Conservation (phyloP, 306 rosid genomes). For the Luffa aegyptiaca region DNA sequence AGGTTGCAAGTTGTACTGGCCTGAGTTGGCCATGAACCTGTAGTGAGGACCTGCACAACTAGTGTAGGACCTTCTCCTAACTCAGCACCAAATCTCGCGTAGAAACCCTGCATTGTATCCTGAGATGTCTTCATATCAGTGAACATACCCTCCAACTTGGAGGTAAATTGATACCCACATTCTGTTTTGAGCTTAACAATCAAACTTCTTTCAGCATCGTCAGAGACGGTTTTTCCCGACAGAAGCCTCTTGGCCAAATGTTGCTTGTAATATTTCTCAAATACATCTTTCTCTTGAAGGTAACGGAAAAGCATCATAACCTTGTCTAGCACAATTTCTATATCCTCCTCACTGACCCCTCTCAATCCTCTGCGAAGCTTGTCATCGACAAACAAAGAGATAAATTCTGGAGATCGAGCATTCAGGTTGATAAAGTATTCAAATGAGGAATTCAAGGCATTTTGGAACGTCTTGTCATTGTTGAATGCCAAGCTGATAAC, state of each 20-base stretch:
- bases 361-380: slow-evolving; percentile 71
- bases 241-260: slow-evolving; percentile 85
- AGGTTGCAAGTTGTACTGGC: slow-evolving; percentile 62
- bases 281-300: slow-evolving; percentile 75
- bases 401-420: slow-evolving; percentile 64
- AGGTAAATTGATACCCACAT: slow-evolving; percentile 72
- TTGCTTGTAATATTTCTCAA: slow-evolving; percentile 76
- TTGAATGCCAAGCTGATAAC: slow-evolving; percentile 54
- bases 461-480: slow-evolving; percentile 86
- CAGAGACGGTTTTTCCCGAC: slow-evolving; percentile 67
- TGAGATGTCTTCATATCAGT: slow-evolving; percentile 75
- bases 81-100: slow-evolving; percentile 31
- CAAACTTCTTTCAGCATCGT: slow-evolving; percentile 80
- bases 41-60: slow-evolving; percentile 67
- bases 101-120: slow-evolving; percentile 76
- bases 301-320: slow-evolving; percentile 75
- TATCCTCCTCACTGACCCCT: slow-evolving; percentile 90
- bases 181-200: slow-evolving; percentile 84
- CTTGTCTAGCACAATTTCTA: slow-evolving; percentile 72
- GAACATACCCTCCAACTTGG: slow-evolving; percentile 79
- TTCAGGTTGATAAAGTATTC: slow-evolving; percentile 71
- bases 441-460: slow-evolving; percentile 83
- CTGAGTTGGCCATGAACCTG: slow-evolving; percentile 86
- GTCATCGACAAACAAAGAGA: slow-evolving; percentile 77
- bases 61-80: slow-evolving; percentile 66